Conservation (phyloP, 768 basidiomycete genomes). For the Lactarius vividus region DNA sequence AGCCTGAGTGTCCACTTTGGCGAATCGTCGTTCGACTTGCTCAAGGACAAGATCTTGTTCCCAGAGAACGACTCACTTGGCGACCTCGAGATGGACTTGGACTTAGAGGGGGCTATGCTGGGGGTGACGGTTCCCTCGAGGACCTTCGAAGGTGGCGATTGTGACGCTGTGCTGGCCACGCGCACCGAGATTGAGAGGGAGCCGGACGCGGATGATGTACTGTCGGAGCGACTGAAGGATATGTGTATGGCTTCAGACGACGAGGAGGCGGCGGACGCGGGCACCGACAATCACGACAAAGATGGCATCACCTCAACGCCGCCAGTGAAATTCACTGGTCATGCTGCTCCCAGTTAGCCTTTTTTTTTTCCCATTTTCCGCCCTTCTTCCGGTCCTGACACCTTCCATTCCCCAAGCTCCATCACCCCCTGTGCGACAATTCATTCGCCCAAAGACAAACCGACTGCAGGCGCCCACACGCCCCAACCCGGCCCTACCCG, state of each 20-base stretch:
- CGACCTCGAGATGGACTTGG: constrained; percentile 21
- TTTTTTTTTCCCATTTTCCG: not conserved
- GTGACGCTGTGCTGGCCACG: not conserved
- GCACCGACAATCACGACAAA: not conserved
- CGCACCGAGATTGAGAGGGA: constrained; percentile 11
- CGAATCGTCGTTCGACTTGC: constrained; percentile 27
- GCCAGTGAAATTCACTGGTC: not conserved
- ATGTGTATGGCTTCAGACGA: constrained; percentile 18
- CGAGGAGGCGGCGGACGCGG: not conserved
- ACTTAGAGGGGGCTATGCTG: not conserved
- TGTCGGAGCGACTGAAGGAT: constrained; percentile 23
- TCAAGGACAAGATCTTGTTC: constrained; percentile 26
- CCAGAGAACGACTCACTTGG: constrained; percentile 25
- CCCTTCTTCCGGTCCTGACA: not conserved
- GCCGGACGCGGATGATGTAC: not conserved
- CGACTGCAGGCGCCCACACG: not conserved
- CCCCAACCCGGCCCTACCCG: not conserved
- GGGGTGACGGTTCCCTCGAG: not conserved
- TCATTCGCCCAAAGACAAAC: constrained; percentile 9
- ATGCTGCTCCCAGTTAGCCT: constrained; percentile 1
- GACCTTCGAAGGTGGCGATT: not conserved
- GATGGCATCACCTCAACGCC: constrained; percentile 3
- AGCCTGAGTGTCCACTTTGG: constrained; percentile 25
- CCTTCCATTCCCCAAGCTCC: not conserved
- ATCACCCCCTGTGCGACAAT: constrained; percentile 4